These are phyloP conservation scores for Ottelia alismoides DNA, from an alignment of 106 monocot species.

Conservation along the genomic window DNA sequence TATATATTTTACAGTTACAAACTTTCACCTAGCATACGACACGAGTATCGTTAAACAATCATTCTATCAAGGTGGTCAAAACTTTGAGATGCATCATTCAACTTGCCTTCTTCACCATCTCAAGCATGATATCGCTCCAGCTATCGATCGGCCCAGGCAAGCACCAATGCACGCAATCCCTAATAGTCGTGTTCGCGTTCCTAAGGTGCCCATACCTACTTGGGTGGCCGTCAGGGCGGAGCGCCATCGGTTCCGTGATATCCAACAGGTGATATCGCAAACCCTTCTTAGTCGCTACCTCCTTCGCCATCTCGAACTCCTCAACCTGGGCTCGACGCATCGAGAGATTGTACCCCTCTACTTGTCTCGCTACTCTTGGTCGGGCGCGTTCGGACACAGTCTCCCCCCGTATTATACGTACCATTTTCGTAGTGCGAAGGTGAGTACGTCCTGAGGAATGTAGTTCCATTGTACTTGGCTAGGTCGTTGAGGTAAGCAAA, in stretches of 20 bases:
- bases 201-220: conserved; percentile 21
- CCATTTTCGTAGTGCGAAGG: conserved; percentile 14
- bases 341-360: neutral
- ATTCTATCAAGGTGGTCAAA: too few species aligned
- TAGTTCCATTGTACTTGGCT: too few species aligned
- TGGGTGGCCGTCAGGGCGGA: conserved; percentile 14
- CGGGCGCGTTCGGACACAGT: conserved; percentile 5
- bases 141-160: conserved; percentile 9
- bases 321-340: conserved; percentile 4
- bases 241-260: conserved; percentile 5
- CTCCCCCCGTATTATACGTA: conserved; percentile 9
- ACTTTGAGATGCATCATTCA: too few species aligned
- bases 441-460: conserved; percentile 7
- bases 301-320: conserved; percentile 6
- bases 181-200: neutral
- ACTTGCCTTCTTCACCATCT: conserved; percentile 5
- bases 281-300: neutral
- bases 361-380: neutral
- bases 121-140: conserved; percentile 9
- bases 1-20: too few species aligned
- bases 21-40: too few species aligned
- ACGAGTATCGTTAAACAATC: too few species aligned
- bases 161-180: conserved; percentile 36
- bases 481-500: too few species aligned
- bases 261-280: conserved; percentile 3